Conservation (phyloP, 2,329 filamentous ascomycete species). For the Pseudogymnoascus verrucosus region DNA sequence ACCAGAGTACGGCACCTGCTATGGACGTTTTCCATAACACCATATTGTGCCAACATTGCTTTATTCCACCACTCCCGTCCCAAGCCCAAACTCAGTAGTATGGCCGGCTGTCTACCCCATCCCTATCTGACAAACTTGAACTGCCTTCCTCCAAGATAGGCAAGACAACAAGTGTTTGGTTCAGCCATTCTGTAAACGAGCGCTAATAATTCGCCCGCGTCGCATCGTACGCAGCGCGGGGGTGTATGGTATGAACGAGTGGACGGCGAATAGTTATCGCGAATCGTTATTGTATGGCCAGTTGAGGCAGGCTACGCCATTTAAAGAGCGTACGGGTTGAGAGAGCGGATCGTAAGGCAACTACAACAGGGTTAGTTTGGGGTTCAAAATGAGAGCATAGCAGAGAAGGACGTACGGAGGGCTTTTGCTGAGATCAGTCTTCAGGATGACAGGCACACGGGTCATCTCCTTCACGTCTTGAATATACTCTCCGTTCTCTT, state of each 20-base stretch:
- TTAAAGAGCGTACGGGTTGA: conserved; percentile 68
- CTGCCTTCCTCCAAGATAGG: background rate
- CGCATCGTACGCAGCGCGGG: background rate
- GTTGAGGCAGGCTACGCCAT: conserved; percentile 11
- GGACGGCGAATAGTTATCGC: background rate
- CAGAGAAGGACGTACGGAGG: conserved; percentile 74
- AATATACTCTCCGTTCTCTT: conserved; percentile 92
- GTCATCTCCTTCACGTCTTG: conserved; percentile 99
- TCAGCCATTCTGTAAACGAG: conserved; percentile 4
- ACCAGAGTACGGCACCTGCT: background rate
- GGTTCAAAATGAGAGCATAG: conserved; percentile 26
- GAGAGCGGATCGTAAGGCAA: conserved; percentile 73
- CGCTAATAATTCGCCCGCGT: conserved; percentile 4
- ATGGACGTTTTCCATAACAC: background rate
- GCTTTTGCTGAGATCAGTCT: conserved; percentile 97
- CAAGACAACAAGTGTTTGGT: background rate
- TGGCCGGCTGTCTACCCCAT: background rate
- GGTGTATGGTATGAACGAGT: conserved; percentile 4
- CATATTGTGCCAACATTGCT: conserved; percentile 7
- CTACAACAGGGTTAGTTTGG: conserved; percentile 36
- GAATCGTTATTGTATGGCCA: conserved; percentile 1
- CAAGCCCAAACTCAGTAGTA: conserved; percentile 3
- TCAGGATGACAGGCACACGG: conserved; percentile 91
- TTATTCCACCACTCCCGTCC: background rate
- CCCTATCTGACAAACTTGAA: background rate